Conservation (phyloP, 2,329 filamentous ascomycete species). For the Trichoderma pleuroti region DNA sequence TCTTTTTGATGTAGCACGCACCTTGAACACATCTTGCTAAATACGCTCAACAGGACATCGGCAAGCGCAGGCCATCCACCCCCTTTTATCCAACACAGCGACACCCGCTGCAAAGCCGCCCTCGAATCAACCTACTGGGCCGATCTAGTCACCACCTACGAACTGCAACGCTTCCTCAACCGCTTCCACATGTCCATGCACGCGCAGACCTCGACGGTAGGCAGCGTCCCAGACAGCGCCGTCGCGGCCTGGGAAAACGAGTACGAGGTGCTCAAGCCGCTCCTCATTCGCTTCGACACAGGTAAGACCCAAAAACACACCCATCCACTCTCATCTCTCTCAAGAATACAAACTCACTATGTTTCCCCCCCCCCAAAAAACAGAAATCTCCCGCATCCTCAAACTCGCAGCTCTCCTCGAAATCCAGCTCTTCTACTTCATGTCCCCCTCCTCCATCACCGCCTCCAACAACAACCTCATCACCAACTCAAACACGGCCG, state of each 20-base stretch:
- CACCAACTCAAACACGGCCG: background rate
- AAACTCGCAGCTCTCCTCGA: constrained; percentile 50
- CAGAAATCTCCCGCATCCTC: constrained; percentile 49
- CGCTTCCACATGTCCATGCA: constrained; percentile 46
- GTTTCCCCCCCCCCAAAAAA: background rate
- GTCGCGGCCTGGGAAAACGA: constrained; percentile 51
- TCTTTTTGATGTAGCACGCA: background rate
- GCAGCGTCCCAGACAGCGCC: constrained; percentile 45
- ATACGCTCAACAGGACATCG: background rate
- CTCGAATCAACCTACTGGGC: constrained; percentile 40
- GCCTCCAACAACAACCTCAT: background rate
- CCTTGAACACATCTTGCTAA: background rate
- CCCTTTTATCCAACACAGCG: constrained; percentile 49
- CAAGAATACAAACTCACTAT: background rate
- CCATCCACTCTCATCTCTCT: background rate
- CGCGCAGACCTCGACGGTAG: constrained; percentile 44
- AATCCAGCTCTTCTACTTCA: constrained; percentile 52
- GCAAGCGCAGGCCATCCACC: constrained; percentile 44
- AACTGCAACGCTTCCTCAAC: constrained; percentile 50
- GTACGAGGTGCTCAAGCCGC: constrained; percentile 45
- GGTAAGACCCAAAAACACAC: constrained; percentile 33
- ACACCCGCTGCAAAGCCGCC: constrained; percentile 41
- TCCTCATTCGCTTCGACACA: constrained; percentile 45
- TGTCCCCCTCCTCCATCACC: constrained; percentile 31
- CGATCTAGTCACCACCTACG: constrained; percentile 42